A percentile compares a stretch with the other conserved stretches of the same genome.
These are phyloP conservation scores for Xylariaceae sp. DNA, from an alignment of 2,329 filamentous ascomycete species.

Conservation along the genomic window DNA sequence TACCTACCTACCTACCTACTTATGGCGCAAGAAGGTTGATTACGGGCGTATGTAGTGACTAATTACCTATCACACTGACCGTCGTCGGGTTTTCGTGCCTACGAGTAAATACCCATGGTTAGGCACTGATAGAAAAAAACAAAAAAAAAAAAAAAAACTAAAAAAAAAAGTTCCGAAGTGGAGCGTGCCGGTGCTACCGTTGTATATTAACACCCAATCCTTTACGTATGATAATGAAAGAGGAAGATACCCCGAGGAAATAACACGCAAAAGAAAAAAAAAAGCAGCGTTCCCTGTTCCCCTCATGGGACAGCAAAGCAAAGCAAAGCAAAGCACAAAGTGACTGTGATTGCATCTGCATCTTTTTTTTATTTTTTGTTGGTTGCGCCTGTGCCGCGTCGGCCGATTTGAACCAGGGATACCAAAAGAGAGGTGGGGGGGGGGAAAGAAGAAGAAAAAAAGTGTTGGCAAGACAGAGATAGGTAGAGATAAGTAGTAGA, in stretches of 20 bases:
- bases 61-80: too few relatives aligned
- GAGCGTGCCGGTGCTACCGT: neutral
- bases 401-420: conserved; percentile 7
- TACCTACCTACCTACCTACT: too few relatives aligned
- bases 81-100: too few relatives aligned
- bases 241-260: too few relatives aligned
- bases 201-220: conserved; percentile 3
- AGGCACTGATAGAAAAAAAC: too few relatives aligned
- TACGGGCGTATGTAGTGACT: too few relatives aligned
- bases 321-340: conserved; percentile 2
- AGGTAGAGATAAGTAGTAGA: neutral
- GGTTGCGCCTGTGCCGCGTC: conserved; percentile 5
- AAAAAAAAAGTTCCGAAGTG: too few relatives aligned
- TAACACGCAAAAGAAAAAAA: neutral
- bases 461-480: neutral
- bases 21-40: too few relatives aligned
- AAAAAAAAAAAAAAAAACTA: too few relatives aligned
- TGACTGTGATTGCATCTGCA: conserved; percentile 16
- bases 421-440: conserved; percentile 8
- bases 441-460: neutral
- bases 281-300: neutral
- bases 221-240: neutral
- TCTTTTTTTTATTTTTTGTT: too few relatives aligned
- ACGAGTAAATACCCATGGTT: too few relatives aligned
- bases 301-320: conserved; percentile 7